Conservation (phyloP, 495 filamentous ascomycete species). For the Penicillium alfredii region DNA sequence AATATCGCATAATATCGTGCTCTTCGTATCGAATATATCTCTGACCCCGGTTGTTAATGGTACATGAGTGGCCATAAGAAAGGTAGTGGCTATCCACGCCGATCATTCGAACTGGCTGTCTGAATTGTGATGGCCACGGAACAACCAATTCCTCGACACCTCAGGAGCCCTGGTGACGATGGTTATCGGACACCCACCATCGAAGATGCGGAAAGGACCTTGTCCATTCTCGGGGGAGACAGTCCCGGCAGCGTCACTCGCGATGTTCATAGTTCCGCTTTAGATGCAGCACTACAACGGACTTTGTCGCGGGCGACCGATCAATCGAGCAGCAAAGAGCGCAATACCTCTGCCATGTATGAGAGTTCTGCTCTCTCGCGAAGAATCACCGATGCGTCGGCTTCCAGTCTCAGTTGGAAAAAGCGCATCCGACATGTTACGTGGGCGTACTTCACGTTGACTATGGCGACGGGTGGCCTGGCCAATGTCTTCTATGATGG, state of each 20-base stretch:
- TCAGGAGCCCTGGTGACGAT: slow-evolving; percentile 40
- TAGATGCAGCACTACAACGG: slow-evolving; percentile 24
- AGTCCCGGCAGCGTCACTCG: slow-evolving; percentile 12
- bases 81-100: not conserved
- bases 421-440: slow-evolving; percentile 47
- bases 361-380: slow-evolving; percentile 12
- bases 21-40: too few species aligned
- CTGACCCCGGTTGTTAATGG: too few species aligned
- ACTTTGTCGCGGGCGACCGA: slow-evolving; percentile 18
- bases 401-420: slow-evolving; percentile 35
- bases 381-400: slow-evolving; percentile 11
- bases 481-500: slow-evolving; percentile 70
- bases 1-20: too few species aligned
- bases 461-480: slow-evolving; percentile 80
- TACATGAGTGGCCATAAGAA: too few species aligned
- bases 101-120: too few species aligned
- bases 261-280: slow-evolving; percentile 30
- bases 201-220: slow-evolving; percentile 36
- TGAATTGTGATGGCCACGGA: slow-evolving; percentile 17
- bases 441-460: slow-evolving; percentile 70
- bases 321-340: slow-evolving; percentile 2
- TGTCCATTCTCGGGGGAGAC: slow-evolving; percentile 13
- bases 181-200: slow-evolving; percentile 48
- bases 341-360: slow-evolving; percentile 2
- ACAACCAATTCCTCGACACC: slow-evolving; percentile 30